phyloP scores from a whole-genome alignment of 164 flowering plant genomes.

The Cinnamomum chago region DNA sequence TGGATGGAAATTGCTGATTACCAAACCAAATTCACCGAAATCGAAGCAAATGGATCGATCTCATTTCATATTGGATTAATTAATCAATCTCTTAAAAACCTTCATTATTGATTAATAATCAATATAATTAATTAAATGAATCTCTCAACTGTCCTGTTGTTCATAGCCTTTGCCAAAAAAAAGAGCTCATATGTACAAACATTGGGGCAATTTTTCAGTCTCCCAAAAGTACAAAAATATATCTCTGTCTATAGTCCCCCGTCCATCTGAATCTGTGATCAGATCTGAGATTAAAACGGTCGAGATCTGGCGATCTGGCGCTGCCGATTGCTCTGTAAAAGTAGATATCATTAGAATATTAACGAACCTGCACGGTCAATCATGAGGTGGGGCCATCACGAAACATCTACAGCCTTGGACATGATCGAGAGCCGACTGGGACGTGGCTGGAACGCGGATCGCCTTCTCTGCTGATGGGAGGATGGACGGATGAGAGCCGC shows the following conservation, averaged over 20 bases:
- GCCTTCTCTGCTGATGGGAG: constrained; percentile 46
- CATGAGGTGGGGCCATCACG: neutral
- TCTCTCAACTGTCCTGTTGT: too few species aligned
- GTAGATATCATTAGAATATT: neutral
- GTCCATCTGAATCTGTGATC: neutral
- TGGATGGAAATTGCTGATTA: too few species aligned
- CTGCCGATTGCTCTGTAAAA: neutral
- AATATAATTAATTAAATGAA: too few species aligned
- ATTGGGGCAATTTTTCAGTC: too few species aligned
- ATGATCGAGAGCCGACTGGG: constrained; percentile 60
- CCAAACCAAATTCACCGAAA: too few species aligned
- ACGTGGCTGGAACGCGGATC: constrained; percentile 39
- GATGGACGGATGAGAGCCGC: constrained; percentile 64
- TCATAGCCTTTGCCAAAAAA: too few species aligned
- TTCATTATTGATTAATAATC: too few species aligned
- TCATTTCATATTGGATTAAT: too few species aligned
- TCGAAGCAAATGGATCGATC: too few species aligned
- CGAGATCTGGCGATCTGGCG: neutral
- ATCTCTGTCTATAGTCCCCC: neutral
- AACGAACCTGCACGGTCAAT: constrained; percentile 20
- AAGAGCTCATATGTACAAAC: too few species aligned
- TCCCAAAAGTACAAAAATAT: too few species aligned
- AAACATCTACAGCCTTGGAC: constrained; percentile 35
- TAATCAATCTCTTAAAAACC: too few species aligned
- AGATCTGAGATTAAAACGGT: neutral